Conservation (phyloP, 441 rosid genomes). For the Jatropha podagrica region DNA sequence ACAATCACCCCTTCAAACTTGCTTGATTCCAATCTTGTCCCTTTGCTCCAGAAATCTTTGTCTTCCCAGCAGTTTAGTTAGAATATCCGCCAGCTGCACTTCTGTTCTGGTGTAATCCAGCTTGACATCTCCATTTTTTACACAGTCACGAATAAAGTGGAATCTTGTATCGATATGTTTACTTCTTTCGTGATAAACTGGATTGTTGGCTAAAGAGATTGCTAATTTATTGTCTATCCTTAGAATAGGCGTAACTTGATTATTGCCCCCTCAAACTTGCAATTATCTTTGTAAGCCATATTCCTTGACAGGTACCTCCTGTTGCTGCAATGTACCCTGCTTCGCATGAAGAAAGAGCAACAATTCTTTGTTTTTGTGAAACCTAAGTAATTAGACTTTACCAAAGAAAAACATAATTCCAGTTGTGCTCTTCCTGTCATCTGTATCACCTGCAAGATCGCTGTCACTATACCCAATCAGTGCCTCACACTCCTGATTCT, state of each 20-base stretch:
- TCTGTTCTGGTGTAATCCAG: neutral
- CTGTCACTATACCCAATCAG: neutral
- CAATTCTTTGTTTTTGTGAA: neutral
- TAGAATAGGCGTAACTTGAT: conserved; percentile 3
- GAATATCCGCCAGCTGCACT: conserved; percentile 9
- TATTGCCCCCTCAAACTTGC: neutral
- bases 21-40: conserved; percentile 6
- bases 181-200: neutral
- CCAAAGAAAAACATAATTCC: neutral
- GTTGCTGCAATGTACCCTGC: too few relatives aligned
- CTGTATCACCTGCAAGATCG: neutral
- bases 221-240: neutral
- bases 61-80: conserved; percentile 1
- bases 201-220: conserved; percentile 8
- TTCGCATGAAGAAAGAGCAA: too few relatives aligned
- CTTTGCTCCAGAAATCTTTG: neutral
- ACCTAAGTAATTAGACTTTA: neutral
- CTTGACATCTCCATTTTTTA: conserved; percentile 8
- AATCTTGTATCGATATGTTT: too few relatives aligned
- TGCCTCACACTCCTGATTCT: neutral
- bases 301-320: too few relatives aligned
- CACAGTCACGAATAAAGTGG: neutral
- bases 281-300: too few relatives aligned
- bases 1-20: neutral
- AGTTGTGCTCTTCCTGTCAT: neutral